These are phyloP conservation scores for Candida chauliodis DNA, from an alignment of 805 yeast species.

Conservation along the genomic window DNA sequence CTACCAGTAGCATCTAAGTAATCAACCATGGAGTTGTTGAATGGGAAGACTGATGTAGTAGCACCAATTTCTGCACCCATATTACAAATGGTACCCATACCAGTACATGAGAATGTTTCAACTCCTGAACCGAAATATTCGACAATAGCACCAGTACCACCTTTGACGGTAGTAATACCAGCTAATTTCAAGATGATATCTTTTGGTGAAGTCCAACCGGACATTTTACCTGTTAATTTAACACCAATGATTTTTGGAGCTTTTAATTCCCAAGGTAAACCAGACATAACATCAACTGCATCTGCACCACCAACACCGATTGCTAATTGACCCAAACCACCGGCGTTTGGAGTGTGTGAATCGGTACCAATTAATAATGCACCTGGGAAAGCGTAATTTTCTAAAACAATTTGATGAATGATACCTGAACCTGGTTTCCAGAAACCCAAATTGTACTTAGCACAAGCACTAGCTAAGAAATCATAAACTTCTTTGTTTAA, in stretches of 20 bases:
- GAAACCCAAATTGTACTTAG: slow-evolving; percentile 94
- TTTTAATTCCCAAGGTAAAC: slow-evolving; percentile 94
- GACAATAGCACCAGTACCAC: slow-evolving; percentile 96
- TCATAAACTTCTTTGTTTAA: slow-evolving; percentile 93
- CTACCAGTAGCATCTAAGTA: slow-evolving; percentile 87
- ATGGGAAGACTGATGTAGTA: slow-evolving; percentile 96
- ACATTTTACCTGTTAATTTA: slow-evolving; percentile 85
- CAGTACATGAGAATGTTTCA: slow-evolving; percentile 87
- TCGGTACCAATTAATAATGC: slow-evolving; percentile 95
- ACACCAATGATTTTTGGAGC: slow-evolving; percentile 96
- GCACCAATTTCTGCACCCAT: slow-evolving; percentile 99
- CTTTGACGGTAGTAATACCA: slow-evolving; percentile 92
- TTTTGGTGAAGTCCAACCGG: slow-evolving; percentile 97
- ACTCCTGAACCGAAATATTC: slow-evolving; percentile 98
- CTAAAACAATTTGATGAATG: slow-evolving; percentile 93
- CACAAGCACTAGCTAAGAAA: slow-evolving; percentile 84
- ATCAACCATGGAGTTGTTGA: slow-evolving; percentile 82
- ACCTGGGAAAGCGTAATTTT: slow-evolving; percentile 97
- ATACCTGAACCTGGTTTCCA: slow-evolving; percentile 99
- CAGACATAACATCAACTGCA: slow-evolving; percentile 95
- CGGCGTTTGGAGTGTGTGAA: slow-evolving; percentile 97
- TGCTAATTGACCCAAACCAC: slow-evolving; percentile 97
- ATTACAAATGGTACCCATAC: slow-evolving; percentile 99
- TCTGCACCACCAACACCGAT: slow-evolving; percentile 99
- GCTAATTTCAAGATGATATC: slow-evolving; percentile 92